A percentile compares a stretch with the other conserved stretches of the same genome.
Conservation (phyloP, 2,329 filamentous ascomycete genomes). For the Madurella mycetomatis region DNA sequence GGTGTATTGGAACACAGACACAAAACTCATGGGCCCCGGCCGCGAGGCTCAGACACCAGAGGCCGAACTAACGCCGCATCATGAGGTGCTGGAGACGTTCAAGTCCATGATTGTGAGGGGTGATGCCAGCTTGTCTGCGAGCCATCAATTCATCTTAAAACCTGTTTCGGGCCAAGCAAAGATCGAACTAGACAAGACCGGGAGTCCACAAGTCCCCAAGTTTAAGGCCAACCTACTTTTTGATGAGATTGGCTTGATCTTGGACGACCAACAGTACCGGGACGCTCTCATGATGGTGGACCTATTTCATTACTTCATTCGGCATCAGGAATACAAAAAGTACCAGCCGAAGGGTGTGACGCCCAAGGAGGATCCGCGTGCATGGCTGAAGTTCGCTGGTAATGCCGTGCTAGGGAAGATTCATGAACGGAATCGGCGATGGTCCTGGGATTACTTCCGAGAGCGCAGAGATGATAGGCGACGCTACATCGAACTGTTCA, state of each 20-base stretch:
- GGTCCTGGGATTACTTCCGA: conserved; percentile 95
- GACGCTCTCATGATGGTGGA: conserved; percentile 98
- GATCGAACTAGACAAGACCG: conserved; percentile 91
- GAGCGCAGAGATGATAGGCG: conserved; percentile 86
- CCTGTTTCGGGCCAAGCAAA: conserved; percentile 94
- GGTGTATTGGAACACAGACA: conserved; percentile 97
- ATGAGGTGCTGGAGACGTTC: conserved; percentile 73
- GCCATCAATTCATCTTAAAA: conserved; percentile 91
- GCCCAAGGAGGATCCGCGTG: conserved; percentile 83
- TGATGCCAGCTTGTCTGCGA: conserved; percentile 43
- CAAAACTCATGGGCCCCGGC: conserved; percentile 74
- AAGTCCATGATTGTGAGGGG: conserved; percentile 73
- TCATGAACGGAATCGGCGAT: conserved; percentile 84
- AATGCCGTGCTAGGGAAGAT: conserved; percentile 89
- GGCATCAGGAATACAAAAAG: conserved; percentile 95
- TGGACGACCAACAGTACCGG: conserved; percentile 96
- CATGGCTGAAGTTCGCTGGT: conserved; percentile 89
- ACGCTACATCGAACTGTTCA: conserved; percentile 90
- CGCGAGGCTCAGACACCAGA: conserved; percentile 62
- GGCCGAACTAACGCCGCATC: conserved; percentile 62
- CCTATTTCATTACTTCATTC: conserved; percentile 95
- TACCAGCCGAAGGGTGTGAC: conserved; percentile 76
- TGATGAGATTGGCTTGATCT: conserved; percentile 94
- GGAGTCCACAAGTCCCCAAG: conserved; percentile 71
- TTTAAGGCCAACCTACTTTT: conserved; percentile 90